Percentiles rank a stretch among this genome's conserved stretches.
These are phyloP conservation scores for Galeopsis tetrahit DNA, from an alignment of 257 asterid genomes.

Conservation along the genomic window DNA sequence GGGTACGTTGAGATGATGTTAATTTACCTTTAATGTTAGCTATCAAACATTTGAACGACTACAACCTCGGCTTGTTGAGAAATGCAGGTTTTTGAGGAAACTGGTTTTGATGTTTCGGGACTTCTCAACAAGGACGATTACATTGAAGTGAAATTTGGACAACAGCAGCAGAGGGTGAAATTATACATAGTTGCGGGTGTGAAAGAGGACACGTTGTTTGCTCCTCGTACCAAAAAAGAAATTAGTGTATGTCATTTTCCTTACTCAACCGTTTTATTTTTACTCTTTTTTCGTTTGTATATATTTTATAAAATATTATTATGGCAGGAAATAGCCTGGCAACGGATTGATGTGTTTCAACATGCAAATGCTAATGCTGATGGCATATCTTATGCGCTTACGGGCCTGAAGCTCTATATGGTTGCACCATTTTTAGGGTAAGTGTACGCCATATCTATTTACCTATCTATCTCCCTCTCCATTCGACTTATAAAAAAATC, in stretches of 20 bases:
- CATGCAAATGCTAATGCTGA: conserved; percentile 54
- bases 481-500: background rate
- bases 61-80: conserved; percentile 32
- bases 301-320: background rate
- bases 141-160: conserved; percentile 82
- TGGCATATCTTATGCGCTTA: conserved; percentile 75
- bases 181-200: conserved; percentile 80
- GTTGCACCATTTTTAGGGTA: conserved; percentile 52
- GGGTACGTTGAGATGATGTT: no score
- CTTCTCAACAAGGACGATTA: conserved; percentile 68
- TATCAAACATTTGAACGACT: conserved; percentile 22
- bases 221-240: conserved; percentile 88
- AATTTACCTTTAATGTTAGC: no score
- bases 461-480: background rate
- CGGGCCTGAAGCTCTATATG: no score
- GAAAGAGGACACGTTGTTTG: conserved; percentile 75
- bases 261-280: conserved; percentile 1
- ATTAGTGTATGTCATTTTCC: conserved; percentile 67
- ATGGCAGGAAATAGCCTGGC: conserved; percentile 92
- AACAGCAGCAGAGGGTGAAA: conserved; percentile 69
- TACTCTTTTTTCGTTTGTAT: background rate
- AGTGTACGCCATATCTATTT: conserved; percentile 37
- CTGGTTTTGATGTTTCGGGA: conserved; percentile 82
- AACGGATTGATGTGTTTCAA: conserved; percentile 75
- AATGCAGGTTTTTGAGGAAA: conserved; percentile 84